Evolutionary conservation across 495 filamentous ascomycete genomes (phyloP).

Genomic region (Aspergillus asperescens): DNA sequence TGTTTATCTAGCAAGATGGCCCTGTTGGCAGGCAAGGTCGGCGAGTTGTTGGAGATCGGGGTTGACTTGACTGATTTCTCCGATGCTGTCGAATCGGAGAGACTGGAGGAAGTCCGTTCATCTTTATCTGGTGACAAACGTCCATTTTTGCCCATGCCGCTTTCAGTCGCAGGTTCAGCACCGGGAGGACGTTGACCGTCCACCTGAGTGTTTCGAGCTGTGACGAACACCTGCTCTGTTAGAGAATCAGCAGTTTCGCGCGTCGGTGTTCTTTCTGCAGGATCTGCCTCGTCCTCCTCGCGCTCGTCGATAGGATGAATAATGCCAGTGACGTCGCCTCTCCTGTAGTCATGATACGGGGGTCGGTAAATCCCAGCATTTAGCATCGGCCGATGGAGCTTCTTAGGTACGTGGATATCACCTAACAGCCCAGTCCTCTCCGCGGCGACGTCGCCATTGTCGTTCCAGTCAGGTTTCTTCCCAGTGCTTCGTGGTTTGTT

Average conservation of each 20-base stretch:
- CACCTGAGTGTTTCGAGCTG: conserved; percentile 25
- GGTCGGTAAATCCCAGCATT: conserved; percentile 23
- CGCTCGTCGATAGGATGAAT: conserved; percentile 66
- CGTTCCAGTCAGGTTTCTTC: conserved; percentile 24
- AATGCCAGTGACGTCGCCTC: conserved; percentile 42
- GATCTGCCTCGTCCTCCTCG: conserved; percentile 56
- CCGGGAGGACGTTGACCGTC: not conserved
- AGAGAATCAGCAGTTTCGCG: conserved; percentile 28
- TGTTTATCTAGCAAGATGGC: conserved; percentile 25
- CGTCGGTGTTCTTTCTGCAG: conserved; percentile 6
- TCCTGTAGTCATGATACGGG: conserved; percentile 43
- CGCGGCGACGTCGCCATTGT: conserved; percentile 31
- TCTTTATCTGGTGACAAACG: conserved; percentile 33
- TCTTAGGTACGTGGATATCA: conserved; percentile 51
- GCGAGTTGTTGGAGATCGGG: conserved; percentile 14
- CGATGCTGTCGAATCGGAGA: conserved; percentile 43
- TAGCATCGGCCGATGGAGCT: conserved; percentile 32
- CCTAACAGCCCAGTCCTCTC: conserved; percentile 53
- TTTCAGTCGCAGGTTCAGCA: not conserved
- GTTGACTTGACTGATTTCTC: conserved; percentile 12
- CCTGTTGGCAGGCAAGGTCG: conserved; percentile 26
- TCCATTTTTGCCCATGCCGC: not conserved
- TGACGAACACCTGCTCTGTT: conserved; percentile 23
- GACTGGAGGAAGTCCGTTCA: conserved; percentile 52
- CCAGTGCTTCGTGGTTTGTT: conserved; percentile 18